A percentile compares a stretch with the other conserved stretches of the same genome.
These are phyloP conservation scores for Cryptosporidium ryanae DNA, from an alignment of 169 alveolate species.

Conservation along the genomic window DNA sequence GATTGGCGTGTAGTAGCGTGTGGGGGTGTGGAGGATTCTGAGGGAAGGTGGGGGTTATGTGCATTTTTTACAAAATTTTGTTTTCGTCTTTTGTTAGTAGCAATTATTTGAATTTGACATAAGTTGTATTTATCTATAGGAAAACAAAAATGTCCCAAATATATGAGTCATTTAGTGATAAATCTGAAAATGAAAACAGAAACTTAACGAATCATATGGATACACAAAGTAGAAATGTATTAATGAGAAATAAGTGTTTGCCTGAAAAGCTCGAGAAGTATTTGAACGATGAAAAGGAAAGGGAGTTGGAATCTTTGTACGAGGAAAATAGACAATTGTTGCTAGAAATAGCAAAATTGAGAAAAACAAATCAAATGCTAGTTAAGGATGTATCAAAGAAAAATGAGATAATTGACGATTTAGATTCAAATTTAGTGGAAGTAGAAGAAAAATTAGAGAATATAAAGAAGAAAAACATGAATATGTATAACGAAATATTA, in stretches of 20 bases:
- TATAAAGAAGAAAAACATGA: conserved; percentile 51
- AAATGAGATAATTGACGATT: conserved; percentile 54
- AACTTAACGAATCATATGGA: conserved; percentile 9
- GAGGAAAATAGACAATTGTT: conserved; percentile 61
- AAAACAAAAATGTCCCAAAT: conserved; percentile 5
- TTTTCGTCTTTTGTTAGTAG: neutral
- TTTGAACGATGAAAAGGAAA: conserved; percentile 47
- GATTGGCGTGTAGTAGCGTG: too few species aligned
- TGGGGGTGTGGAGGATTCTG: neutral
- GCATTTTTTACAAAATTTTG: neutral
- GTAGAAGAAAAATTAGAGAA: conserved; percentile 57
- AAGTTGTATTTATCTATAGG: neutral
- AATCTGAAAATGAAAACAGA: conserved; percentile 21
- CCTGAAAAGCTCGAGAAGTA: conserved; percentile 68
- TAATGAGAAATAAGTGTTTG: conserved; percentile 19
- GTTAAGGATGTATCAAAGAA: conserved; percentile 58
- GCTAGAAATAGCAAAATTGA: conserved; percentile 37
- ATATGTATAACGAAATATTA: conserved; percentile 59
- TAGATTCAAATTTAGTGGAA: conserved; percentile 57
- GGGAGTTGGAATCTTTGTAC: conserved; percentile 50
- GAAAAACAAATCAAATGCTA: conserved; percentile 60
- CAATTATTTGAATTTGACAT: neutral
- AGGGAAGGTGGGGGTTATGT: neutral
- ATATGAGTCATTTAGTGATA: neutral
- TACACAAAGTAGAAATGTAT: neutral